Conservation (phyloP, 1,284 basidiomycete genomes). For the Microstroma glucosiphilum region DNA sequence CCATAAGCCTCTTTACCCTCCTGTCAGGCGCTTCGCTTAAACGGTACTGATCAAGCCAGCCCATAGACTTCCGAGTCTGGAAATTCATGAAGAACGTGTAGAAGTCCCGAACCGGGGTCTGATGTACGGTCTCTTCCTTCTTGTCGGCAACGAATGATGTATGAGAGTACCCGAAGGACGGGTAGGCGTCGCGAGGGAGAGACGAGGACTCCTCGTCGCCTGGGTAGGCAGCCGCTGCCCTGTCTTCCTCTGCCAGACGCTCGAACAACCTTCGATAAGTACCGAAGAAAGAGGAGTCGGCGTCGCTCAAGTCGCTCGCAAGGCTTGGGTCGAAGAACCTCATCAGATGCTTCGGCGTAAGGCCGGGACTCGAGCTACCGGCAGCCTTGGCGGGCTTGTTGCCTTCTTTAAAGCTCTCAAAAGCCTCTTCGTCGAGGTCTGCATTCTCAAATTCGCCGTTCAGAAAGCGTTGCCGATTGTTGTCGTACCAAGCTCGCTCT, state of each 20-base stretch:
- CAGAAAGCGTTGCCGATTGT: constrained; percentile 70
- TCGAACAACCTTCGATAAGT: constrained; percentile 83
- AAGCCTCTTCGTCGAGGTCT: constrained; percentile 59
- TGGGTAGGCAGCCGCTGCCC: constrained; percentile 54
- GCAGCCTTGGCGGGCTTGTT: constrained; percentile 54
- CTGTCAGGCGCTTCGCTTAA: constrained; percentile 77
- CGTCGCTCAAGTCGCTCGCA: constrained; percentile 60
- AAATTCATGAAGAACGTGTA: constrained; percentile 86
- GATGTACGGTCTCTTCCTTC: constrained; percentile 23
- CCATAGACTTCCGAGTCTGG: constrained; percentile 78
- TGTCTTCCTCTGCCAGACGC: constrained; percentile 77
- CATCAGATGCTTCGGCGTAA: constrained; percentile 72
- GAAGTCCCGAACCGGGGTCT: constrained; percentile 56
- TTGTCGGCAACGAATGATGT: constrained; percentile 62
- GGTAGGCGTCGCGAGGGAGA: constrained; percentile 51
- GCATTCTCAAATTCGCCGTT: constrained; percentile 29
- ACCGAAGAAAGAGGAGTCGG: constrained; percentile 67
- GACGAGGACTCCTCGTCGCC: constrained; percentile 44
- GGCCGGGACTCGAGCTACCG: constrained; percentile 68
- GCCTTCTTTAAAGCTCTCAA: constrained; percentile 74
- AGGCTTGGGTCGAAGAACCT: constrained; percentile 76
- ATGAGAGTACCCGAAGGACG: constrained; percentile 73
- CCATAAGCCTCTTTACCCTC: constrained; percentile 74
- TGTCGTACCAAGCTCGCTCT: constrained; percentile 96
- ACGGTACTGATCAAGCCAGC: constrained; percentile 83